Conservation (phyloP, 176 grass and related monocot species). For the Avena atlantica region DNA sequence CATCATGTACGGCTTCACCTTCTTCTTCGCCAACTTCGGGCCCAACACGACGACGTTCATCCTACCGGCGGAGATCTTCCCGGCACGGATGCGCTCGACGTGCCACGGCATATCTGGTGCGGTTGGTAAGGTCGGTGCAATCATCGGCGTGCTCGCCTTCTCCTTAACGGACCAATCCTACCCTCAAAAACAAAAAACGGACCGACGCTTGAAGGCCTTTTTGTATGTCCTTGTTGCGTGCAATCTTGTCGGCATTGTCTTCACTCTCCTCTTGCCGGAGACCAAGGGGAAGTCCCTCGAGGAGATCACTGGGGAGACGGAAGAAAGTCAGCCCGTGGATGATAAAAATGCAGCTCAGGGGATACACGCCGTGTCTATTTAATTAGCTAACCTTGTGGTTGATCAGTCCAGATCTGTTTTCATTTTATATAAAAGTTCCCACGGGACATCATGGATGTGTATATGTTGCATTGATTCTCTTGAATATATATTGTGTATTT, state of each 20-base stretch:
- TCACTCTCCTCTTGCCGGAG: conserved; percentile 60
- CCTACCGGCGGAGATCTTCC: conserved; percentile 63
- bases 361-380: neutral
- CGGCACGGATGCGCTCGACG: conserved; percentile 54
- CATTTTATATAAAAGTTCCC: too few species aligned
- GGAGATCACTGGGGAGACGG: conserved; percentile 54
- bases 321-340: neutral
- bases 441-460: neutral
- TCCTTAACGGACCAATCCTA: neutral
- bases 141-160: conserved; percentile 32
- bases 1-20: conserved; percentile 57
- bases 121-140: conserved; percentile 50
- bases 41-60: conserved; percentile 75
- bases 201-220: neutral
- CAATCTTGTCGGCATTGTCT: conserved; percentile 48
- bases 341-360: neutral
- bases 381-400: neutral
- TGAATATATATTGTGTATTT: neutral
- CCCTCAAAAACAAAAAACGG: too few species aligned
- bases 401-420: neutral
- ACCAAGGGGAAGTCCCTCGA: conserved; percentile 53
- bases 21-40: conserved; percentile 84
- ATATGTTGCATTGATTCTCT: neutral
- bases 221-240: conserved; percentile 23
- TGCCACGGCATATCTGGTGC: conserved; percentile 69